Evolutionary conservation across 441 rosid genomes (phyloP).

Genomic region (Populus trichocarpa): DNA sequence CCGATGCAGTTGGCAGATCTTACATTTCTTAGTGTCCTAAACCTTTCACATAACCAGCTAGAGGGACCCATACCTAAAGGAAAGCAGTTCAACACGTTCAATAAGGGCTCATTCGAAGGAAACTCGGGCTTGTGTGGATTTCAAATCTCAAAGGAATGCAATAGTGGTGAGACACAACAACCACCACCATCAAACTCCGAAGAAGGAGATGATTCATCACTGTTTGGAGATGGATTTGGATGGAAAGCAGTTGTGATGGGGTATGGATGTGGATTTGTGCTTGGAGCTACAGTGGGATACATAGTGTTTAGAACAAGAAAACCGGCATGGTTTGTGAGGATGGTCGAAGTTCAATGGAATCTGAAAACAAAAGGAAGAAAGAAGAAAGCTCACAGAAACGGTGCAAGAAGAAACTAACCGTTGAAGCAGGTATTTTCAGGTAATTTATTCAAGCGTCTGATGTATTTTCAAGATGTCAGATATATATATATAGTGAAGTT

Average conservation of each 20-base stretch:
- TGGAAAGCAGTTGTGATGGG: conserved; percentile 15
- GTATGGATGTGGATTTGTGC: conserved; percentile 19
- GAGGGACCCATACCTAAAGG: background rate
- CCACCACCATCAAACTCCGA: background rate
- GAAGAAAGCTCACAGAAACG: background rate
- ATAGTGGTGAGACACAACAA: background rate
- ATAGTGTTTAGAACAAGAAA: background rate
- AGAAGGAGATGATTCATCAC: background rate
- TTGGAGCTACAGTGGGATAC: background rate
- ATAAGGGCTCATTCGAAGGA: conserved; percentile 24
- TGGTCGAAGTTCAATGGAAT: background rate
- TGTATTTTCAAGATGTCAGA: no score
- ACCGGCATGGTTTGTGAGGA: background rate
- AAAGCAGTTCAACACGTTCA: conserved; percentile 15
- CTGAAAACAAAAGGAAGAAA: background rate
- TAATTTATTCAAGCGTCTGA: no score
- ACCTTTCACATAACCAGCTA: background rate
- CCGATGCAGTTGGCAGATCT: background rate
- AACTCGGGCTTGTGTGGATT: conserved; percentile 53
- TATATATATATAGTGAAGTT: no score
- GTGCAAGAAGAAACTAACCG: no score
- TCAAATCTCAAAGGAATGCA: background rate
- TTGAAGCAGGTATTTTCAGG: no score
- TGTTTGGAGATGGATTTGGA: conserved; percentile 4
- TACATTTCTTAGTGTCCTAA: background rate